Percentiles rank a stretch among this genome's conserved stretches.
Evolutionary conservation across 176 grass and related monocot genomes (phyloP).

Genomic region (Rhynchospora pubera): DNA sequence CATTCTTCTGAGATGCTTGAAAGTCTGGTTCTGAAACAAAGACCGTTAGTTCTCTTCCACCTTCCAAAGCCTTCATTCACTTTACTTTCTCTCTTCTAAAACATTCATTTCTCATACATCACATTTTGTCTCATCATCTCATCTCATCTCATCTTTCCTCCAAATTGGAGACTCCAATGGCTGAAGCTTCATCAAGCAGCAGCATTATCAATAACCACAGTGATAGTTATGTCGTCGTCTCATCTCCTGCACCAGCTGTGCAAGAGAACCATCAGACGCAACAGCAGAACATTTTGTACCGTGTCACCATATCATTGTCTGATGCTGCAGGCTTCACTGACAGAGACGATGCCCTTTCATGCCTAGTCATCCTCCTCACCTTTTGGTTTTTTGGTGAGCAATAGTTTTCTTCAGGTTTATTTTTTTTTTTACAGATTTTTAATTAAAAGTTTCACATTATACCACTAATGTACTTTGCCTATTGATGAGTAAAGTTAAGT

Average conservation of each 20-base stretch:
- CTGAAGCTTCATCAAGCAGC: conserved; percentile 12
- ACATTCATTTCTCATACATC: background rate
- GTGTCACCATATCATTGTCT: background rate
- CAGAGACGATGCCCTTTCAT: conserved; percentile 35
- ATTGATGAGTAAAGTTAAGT: background rate
- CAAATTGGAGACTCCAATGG: background rate
- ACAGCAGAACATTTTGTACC: conserved; percentile 6
- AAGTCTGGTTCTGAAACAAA: background rate
- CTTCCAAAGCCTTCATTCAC: background rate
- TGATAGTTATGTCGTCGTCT: background rate
- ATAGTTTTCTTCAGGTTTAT: background rate
- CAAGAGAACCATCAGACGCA: background rate
- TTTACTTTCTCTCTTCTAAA: background rate
- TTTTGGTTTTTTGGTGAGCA: conserved; percentile 44
- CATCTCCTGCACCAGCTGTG: background rate
- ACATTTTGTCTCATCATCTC: background rate
- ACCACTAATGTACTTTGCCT: background rate
- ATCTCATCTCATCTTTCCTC: background rate
- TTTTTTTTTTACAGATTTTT: background rate
- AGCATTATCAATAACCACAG: background rate
- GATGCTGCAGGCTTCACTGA: background rate
- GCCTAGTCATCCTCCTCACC: conserved; percentile 37
- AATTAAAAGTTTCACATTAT: background rate
- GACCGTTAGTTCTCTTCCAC: conserved; percentile 21
- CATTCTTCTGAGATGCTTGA: conserved; percentile 3